Evolutionary conservation across 345 rosid species (phyloP).

Genomic region (Kernera saxatilis): DNA sequence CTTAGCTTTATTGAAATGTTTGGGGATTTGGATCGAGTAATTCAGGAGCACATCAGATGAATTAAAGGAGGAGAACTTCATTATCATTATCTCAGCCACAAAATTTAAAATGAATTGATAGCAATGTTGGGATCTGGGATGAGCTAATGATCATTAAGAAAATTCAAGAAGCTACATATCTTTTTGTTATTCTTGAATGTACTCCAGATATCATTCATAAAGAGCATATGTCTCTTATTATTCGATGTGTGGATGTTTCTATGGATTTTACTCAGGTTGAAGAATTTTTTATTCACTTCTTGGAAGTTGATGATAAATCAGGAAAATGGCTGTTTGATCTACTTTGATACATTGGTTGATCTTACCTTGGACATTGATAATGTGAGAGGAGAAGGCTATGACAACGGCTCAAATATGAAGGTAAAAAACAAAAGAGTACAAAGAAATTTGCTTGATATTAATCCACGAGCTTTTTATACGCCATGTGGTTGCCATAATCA

Average conservation of each 20-base stretch:
- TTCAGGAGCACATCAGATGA: neutral
- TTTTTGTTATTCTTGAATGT: neutral
- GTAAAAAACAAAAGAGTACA: neutral
- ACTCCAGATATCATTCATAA: neutral
- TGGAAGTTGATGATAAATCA: neutral
- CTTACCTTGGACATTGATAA: neutral
- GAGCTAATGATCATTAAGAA: neutral
- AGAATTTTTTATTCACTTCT: neutral
- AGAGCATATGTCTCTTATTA: neutral
- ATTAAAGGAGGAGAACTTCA: neutral
- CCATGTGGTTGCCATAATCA: neutral
- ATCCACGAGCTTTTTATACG: neutral
- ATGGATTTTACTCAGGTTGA: neutral
- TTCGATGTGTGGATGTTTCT: neutral
- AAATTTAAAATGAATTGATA: neutral
- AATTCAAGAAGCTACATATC: neutral
- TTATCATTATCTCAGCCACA: neutral
- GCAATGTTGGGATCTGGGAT: neutral
- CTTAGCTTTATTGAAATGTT: neutral
- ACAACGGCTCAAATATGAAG: neutral
- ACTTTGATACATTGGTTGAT: neutral
- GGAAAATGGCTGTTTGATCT: neutral
- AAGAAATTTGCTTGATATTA: neutral
- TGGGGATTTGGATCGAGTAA: neutral
- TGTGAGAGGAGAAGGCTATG: neutral